Conservation (phyloP, 129 eudicot genomes). For the Lactuca saligna region DNA sequence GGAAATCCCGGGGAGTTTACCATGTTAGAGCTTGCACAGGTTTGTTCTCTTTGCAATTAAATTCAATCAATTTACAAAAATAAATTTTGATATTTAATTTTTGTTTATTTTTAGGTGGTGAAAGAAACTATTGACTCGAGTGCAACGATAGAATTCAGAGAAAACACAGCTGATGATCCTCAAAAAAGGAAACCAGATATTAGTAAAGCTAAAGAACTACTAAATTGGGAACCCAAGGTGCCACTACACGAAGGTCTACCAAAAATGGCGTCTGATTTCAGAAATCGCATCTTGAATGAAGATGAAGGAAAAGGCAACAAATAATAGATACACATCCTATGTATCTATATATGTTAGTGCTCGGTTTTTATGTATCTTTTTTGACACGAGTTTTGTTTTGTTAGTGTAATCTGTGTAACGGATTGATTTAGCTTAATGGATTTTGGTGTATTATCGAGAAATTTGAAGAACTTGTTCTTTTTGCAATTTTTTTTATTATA, state of each 20-base stretch:
- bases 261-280: constrained; percentile 69
- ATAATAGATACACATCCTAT: constrained; percentile 35
- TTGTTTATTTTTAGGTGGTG: constrained; percentile 49
- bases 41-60: constrained; percentile 5
- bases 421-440: constrained; percentile 3
- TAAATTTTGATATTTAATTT: no score
- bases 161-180: constrained; percentile 87
- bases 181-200: constrained; percentile 82
- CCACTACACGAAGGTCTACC: constrained; percentile 72
- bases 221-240: constrained; percentile 80
- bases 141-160: constrained; percentile 62
- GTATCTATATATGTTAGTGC: constrained; percentile 19
- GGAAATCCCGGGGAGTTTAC: constrained; percentile 91
- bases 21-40: constrained; percentile 91
- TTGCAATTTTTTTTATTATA: no score
- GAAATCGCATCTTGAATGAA: constrained; percentile 72
- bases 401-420: constrained; percentile 11
- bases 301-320: constrained; percentile 67
- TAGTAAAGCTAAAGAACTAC: constrained; percentile 64
- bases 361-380: not conserved
- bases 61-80: no score
- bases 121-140: constrained; percentile 70
- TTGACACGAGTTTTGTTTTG: constrained; percentile 1
- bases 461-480: no score
- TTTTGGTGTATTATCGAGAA: constrained; percentile 7